Conservation (phyloP, 2,329 filamentous ascomycete genomes). For the Calonectria pseudoreteaudii region DNA sequence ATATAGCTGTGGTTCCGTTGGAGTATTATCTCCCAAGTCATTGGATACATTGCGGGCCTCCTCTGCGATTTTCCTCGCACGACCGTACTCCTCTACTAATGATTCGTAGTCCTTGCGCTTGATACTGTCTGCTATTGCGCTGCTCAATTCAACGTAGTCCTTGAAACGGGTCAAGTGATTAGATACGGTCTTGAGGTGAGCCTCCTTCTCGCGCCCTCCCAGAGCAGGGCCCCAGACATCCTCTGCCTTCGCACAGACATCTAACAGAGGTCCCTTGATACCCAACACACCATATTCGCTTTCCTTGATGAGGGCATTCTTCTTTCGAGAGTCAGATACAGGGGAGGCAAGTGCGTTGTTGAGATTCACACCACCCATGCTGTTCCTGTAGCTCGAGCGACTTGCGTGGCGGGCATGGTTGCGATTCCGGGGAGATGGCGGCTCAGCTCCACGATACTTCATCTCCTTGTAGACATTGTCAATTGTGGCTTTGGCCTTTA, state of each 20-base stretch:
- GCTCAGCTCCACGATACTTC: constrained; percentile 77
- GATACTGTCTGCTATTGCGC: constrained; percentile 83
- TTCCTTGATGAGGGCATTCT: constrained; percentile 92
- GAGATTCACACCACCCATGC: constrained; percentile 53
- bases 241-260: constrained; percentile 93
- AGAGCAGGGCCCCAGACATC: constrained; percentile 97
- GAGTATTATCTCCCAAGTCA: constrained; percentile 62
- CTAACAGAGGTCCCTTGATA: constrained; percentile 88
- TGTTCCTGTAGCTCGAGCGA: constrained; percentile 72
- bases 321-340: constrained; percentile 72
- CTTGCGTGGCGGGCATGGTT: constrained; percentile 76
- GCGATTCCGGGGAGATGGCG: constrained; percentile 54
- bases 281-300: constrained; percentile 90
- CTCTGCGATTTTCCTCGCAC: constrained; percentile 84
- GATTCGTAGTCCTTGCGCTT: constrained; percentile 91
- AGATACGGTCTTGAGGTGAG: constrained; percentile 83
- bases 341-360: constrained; percentile 53
- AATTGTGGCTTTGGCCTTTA: constrained; percentile 96
- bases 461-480: constrained; percentile 99
- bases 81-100: constrained; percentile 86
- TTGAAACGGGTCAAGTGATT: constrained; percentile 82
- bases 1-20: constrained; percentile 84
- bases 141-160: constrained; percentile 84
- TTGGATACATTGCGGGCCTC: constrained; percentile 79
- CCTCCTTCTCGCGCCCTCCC: constrained; percentile 90